These are phyloP conservation scores for Mallotus japonicus DNA, from an alignment of 441 rosid genomes.

Conservation along the genomic window DNA sequence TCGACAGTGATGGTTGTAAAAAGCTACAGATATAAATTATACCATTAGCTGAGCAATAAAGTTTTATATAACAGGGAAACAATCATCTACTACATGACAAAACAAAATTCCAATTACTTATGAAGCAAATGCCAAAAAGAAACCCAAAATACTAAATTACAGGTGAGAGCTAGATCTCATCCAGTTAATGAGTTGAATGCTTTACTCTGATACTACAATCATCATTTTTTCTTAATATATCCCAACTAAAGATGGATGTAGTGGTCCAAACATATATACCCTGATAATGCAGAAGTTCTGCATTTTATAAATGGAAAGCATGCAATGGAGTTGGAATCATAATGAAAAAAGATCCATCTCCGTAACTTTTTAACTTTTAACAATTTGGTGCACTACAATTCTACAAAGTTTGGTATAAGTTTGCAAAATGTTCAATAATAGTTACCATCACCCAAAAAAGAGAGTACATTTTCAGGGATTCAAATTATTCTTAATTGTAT, in stretches of 20 bases:
- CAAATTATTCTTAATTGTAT: no score
- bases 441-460: no score
- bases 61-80: not conserved
- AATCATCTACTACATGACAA: not conserved
- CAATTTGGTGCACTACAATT: not conserved
- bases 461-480: no score
- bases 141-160: not conserved
- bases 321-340: not conserved
- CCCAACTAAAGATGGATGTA: not conserved
- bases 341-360: not conserved
- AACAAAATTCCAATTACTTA: slow-evolving; percentile 3
- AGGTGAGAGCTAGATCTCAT: not conserved
- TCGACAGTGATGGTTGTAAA: slow-evolving; percentile 75
- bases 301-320: not conserved
- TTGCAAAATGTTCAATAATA: not conserved
- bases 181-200: not conserved
- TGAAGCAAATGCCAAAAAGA: not conserved
- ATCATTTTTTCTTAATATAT: not conserved
- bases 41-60: not conserved
- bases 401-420: not conserved
- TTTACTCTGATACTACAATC: not conserved
- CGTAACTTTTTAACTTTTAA: not conserved
- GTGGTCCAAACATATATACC: no score
- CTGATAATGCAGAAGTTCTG: not conserved
- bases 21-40: slow-evolving; percentile 42